Base-by-base conservation (phyloP, 73 alveolate species). In the Paramecium bursaria region DNA sequence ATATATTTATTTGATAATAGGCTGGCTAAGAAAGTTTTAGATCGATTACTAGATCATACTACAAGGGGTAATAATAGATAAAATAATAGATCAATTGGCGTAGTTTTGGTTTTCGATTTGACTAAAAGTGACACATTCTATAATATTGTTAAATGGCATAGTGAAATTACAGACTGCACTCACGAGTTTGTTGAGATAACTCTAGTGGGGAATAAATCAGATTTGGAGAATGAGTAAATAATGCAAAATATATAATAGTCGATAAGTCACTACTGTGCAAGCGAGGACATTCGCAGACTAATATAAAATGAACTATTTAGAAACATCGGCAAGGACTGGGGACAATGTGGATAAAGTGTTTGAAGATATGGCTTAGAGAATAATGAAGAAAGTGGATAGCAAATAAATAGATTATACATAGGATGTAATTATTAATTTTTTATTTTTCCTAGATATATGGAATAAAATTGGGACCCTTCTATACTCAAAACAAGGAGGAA, bases 161-260 rank as follows among this genome's bases (percentile, higher is more conserved):
- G 75, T 35, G 92, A 86, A 15, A 75, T 91, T 51, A 55, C 74
- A 51, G 73, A 75, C 33, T 82, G 91, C 44, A 57, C 88, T n/a
- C 87, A 91, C 76, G 92, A 93, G 27, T 86, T 75, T 46, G 88
- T 87, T 10, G 86, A 75, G 44, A 61, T 88, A 75, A 51, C 85
- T 49, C 87, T 92, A 88, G 91, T 92, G 23, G 97, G 97, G 6
- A 92, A 92, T 79, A 92, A 92, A 91, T 48, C 75, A 15, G 97
- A 92, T 90, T 35, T 79, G 4, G 89, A 61, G 25, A 31, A 29
- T 9, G 82, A 67, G 82, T 67, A 67, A 3, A 39, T 67, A 42
- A 7, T 17, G 23, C 44, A 39, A 35, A 25, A 67, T 67, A 19
- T 3, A 39, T 11, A 5, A 30, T 15, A 88, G 90, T 75, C 85